Evolutionary conservation across 2,329 filamentous ascomycete species (phyloP), one percentile per base, ranked within the genome.

Genomic region (Fusarium coicis): DNA sequence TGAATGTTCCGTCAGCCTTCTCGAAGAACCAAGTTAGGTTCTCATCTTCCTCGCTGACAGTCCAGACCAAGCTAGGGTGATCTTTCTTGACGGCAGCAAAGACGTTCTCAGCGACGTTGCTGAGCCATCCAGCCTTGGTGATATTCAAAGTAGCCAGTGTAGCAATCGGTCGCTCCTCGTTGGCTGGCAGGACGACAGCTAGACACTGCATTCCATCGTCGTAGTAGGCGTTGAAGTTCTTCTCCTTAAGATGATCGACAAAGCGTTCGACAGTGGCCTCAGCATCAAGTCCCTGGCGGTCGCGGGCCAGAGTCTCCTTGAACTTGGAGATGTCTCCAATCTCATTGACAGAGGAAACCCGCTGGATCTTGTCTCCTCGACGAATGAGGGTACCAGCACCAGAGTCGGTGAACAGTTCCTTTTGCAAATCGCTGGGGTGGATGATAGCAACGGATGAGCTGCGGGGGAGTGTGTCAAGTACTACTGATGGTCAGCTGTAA

Each of bases 21-120:
- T 97, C 95, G 76, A 97, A 97, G 87, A 98, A 98, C 96, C 96
- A 98, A 16, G 94, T 95, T 77, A 98, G 87, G 82, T 98, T 98
- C 88, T 98, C 96, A 78, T 98, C 95, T 76, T 97, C 93, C 79
- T 95, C 93, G 85, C 93, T 96, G 68, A 98, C 96, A n/a, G 95
- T 97, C 96, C 95, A 99, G 73, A 94, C 93, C 74, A 98, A 88
- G 84, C 93, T 94, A 62, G 95, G 91, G 82, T 95, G 93, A 80
- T 98, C 96, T 83, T 97, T 97, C 87, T 96, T 97, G 81, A 98
- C 93, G 71, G 93, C 93, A 73, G 93, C 90, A 82, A 98, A 97
- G 65, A 98, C 93, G 79, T 98, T 98, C 82, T 98, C 96, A 36
- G 95, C 93, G 39, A 98, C 92, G 80, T 98, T 98, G 66, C 93